Base-by-base conservation (phyloP, 2,329 filamentous ascomycete genomes). In the Gnomoniopsis sp. region DNA sequence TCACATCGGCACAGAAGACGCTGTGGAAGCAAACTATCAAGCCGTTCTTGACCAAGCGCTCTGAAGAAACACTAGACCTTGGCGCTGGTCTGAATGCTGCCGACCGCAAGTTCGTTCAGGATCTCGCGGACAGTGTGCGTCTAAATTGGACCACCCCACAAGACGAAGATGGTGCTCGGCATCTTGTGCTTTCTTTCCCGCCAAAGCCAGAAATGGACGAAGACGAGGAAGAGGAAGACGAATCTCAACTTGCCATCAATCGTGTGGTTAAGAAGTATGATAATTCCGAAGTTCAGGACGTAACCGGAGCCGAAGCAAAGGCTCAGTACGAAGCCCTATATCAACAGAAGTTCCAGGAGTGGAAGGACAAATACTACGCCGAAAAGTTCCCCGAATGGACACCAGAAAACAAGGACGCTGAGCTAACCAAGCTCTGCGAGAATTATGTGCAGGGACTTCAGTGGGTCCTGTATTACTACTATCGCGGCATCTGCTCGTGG, bases 381-480 rank as follows among this genome's bases (percentile, higher is more conserved):
- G 85, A 86, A 58, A 99, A 98, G 72, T 97, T 97, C 65, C 76
- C 88, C 33, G 89, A 89, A 55, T 99, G 93, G 92, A 86, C 88
- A 17, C 79, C 89, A 12, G 88, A 91, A 50, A 88, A 91, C 66
- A 88, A 93, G 64, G 86, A 77, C 19, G 67, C 86, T 44, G 91
- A 96, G 72, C 81, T 98, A 69, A 87, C 80, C 55, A 88, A 89
- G 64, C 79, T 99, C 61, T 89, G 91, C 26, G 92, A 98, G 74
- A 99, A 98, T 74, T 99, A 99, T 68, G 92, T 99, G 7, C 91
- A 99, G 75, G 95, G 95, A 62, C 77, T 99, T 61, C 95, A 99
- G 72, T 99, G 95, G 96, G 95, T 99, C 47, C 79, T 99, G 52
- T 97, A 89, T 74, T 99, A 99, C 78, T 99, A 99, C 75, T 99